Base-by-base conservation (phyloP, 805 yeast species). In the Priceomyces haplophilus region DNA sequence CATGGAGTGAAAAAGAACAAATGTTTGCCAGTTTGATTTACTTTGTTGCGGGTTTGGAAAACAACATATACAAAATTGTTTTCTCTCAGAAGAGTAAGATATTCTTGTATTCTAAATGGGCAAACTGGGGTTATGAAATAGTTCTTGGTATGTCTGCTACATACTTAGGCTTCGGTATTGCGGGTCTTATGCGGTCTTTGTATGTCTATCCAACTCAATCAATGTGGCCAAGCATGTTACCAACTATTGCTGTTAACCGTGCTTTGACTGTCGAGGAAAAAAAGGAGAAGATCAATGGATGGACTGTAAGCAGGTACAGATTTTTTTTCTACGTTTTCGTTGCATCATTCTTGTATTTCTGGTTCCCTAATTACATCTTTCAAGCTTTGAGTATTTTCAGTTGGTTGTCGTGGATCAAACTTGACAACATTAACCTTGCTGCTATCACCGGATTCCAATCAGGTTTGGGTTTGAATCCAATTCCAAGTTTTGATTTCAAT, bases 361-460 rank as follows among this genome's bases (percentile, higher is more conserved):
- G 79, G 79, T 17, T 75, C 17, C 79, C 79, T 25, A 53, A 67
- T 41, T 74, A 67, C 46, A 33, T 73, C 7, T 71, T 73, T 50
- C 46, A 52, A 12, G 75, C 75, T 3, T 53, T 75, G 8, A 69
- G 73, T 4, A 53, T 61, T 2, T 74, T 74, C 59, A 69, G 71
- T 50, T 80, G 85, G 85, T 67, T 76, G 50, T 69, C 77, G 3
- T 80, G 84, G 83, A 79, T 79, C 37, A 58, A 61, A 3, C 83
- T 82, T 11, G 46, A 69, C 30, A 78, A 76, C 53, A 62, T 70
- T 44, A 69, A 71, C 49, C 56, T 79, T 41, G 76, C 78, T 12
- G 52, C 58, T 6, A 56, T 79, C n/a, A 74, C 81, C 10, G 83
- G 85, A 20, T 54, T 65, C 12, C 43, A 49, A 7, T 36, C 45